Evolutionary conservation across 1,284 basidiomycete genomes (phyloP).

Genomic region (Ceratobasidium sp.): DNA sequence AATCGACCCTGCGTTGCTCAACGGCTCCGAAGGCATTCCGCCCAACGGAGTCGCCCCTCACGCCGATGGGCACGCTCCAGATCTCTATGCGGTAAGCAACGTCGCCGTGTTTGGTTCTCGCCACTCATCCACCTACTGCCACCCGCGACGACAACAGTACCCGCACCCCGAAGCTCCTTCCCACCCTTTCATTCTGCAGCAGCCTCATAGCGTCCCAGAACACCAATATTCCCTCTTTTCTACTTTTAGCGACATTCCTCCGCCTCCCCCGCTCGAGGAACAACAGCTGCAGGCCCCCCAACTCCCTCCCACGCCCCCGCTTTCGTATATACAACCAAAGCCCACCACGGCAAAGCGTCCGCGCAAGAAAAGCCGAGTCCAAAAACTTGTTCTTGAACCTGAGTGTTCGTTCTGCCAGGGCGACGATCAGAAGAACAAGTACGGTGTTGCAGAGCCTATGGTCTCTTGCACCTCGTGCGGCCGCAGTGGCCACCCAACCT

Average conservation of each 20-base stretch:
- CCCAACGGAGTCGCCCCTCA: not conserved
- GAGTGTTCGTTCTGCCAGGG: slow-evolving; percentile 78
- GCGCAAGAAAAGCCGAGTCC: slow-evolving; percentile 51
- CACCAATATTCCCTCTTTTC: not conserved
- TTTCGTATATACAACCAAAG: slow-evolving; percentile 19
- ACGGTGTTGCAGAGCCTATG: slow-evolving; percentile 71
- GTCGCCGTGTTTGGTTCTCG: slow-evolving; percentile 8
- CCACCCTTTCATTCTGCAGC: not conserved
- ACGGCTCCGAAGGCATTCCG: not conserved
- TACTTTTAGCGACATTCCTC: slow-evolving; percentile 6
- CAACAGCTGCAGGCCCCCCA: slow-evolving; percentile 11
- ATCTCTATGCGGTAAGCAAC: slow-evolving; percentile 31
- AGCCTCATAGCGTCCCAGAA: not conserved
- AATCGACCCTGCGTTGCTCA: slow-evolving; percentile 38
- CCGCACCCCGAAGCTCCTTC: not conserved
- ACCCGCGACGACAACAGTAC: slow-evolving; percentile 26
- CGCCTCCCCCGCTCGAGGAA: slow-evolving; percentile 36
- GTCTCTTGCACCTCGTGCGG: slow-evolving; percentile 78
- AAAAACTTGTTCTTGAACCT: slow-evolving; percentile 60
- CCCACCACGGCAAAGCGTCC: slow-evolving; percentile 61
- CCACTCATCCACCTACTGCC: slow-evolving; percentile 22
- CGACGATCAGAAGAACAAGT: slow-evolving; percentile 68
- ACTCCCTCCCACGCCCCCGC: slow-evolving; percentile 41
- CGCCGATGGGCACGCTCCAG: slow-evolving; percentile 22
- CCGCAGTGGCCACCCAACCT: slow-evolving; percentile 79